Base-by-base conservation (phyloP, 129 eudicot species). In the Cynara cardunculus region DNA sequence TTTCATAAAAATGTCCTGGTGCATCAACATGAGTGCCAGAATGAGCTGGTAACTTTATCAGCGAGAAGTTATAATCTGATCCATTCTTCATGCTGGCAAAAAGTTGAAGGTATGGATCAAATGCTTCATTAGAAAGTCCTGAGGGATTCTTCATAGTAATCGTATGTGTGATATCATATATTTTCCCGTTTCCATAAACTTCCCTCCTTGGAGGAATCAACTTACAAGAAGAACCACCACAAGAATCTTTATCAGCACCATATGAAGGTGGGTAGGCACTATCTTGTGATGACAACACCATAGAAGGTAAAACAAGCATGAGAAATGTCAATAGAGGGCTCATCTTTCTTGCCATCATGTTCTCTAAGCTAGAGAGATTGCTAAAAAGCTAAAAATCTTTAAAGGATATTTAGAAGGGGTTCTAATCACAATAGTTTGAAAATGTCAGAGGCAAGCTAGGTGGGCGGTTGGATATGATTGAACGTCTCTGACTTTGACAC, bases 21-120 rank as follows among this genome's bases (percentile, higher is more conserved):
- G 98, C 98, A 91, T 93, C 98, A 11, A 93, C 98, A 88, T 93
- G 97, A 21, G 97, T 93, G 25, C 98, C 98, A 21, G 94, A 41
- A 82, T 93, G 98, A 83, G 88, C 88, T 25, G 89, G 90, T 5
- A 93, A 66, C 89, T 85, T 93, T 78, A 93, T 84, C 67, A 84
- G 78, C n/a, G 97, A 93, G 35, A 89, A 87, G 80, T 93, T 93
- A 73, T 86, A 88, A 78, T 80, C 85, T 0, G 97, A 93, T 3
- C 98, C 98, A 70, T 93, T 91, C 88, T 81, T 89, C 93, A 93
- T 93, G 83, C 88, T 84, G 66, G 12, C 5, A 76, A 79, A 68
- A 14, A 91, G 94, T 1, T 72, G 68, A 31, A 93, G 88, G 41
- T 84, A 87, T 61, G 65, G 65, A 18, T 37, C 93, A 46, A 93